These are phyloP conservation scores for Withania somnifera DNA, from an alignment of 305 asterid species.

Conservation along the genomic window DNA sequence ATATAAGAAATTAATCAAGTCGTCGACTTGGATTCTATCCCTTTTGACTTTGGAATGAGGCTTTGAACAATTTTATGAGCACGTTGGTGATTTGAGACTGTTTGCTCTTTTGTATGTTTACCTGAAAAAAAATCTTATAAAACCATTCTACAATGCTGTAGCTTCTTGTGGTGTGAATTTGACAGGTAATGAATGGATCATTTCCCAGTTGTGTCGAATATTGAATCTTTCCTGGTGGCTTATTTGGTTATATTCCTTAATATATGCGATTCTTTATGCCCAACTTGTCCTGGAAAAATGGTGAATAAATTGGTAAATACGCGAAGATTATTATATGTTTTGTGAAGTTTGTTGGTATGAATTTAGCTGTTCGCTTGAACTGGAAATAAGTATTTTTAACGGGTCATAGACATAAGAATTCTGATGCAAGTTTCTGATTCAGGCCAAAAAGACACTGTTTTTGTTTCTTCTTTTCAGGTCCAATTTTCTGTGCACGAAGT, in stretches of 20 bases:
- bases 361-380: not conserved
- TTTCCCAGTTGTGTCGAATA: not conserved
- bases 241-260: not conserved
- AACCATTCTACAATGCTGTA: not conserved
- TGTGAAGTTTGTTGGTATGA: not conserved
- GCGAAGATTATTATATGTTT: not conserved
- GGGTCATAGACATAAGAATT: not conserved
- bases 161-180: not conserved
- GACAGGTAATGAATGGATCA: not conserved
- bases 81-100: not conserved
- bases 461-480: slow-evolving; percentile 30
- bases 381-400: not conserved
- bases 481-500: slow-evolving; percentile 70
- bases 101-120: not conserved
- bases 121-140: not conserved
- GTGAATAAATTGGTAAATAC: not conserved
- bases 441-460: slow-evolving; percentile 1
- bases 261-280: not conserved
- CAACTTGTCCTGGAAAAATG: not conserved
- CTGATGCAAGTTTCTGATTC: not conserved
- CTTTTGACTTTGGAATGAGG: not conserved
- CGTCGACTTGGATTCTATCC: not conserved
- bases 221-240: not conserved
- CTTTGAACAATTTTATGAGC: not conserved
- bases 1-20: not conserved